Evolutionary conservation across 768 basidiomycete genomes (phyloP), one percentile per base, ranked within the genome.

Genomic region (Lentinula aciculospora): DNA sequence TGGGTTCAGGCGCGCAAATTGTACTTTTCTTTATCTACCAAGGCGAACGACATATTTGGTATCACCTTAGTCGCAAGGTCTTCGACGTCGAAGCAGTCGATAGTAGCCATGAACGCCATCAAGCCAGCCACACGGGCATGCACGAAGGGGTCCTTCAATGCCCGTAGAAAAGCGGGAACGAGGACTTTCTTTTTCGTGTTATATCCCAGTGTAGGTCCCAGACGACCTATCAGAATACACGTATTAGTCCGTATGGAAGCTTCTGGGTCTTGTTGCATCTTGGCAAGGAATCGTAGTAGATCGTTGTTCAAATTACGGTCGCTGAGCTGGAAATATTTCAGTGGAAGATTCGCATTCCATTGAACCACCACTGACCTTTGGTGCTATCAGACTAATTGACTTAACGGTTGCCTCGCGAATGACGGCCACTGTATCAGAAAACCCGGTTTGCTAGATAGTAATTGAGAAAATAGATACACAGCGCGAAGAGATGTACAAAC

Each of bases 291-390:
- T 2, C 96, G 88, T 10, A 99, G 82, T 19, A 99, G 84, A 60
- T 99, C 97, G 64, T 98, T 99, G 72, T 99, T 99, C 36, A 98
- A 78, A 37, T 98, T 83, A 2, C 96, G 88, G 62, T 97, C 94
- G 50, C 76, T 89, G 31, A 15, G 4, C 45, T 36, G 10, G 32
- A 48, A 42, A 2, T n/a, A 0, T 31, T 31, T n/a, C 58, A 12
- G 44, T 37, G 51, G 23, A 50, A 25, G 31, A 21, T 31, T 15
- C 40, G 8, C n/a, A n/a, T n/a, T n/a, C n/a, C n/a, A n/a, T n/a
- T n/a, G n/a, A n/a, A n/a, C n/a, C n/a, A n/a, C n/a, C n/a, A n/a
- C n/a, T n/a, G n/a, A 92, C 94, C 74, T 98, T 94, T 13, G 92
- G 84, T 0, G 95, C 83, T 25, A 99, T 75, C 9, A 91, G 75